These are phyloP conservation scores for Fusarium graminum DNA, from an alignment of 2,329 filamentous ascomycete genomes.

Conservation along the genomic window DNA sequence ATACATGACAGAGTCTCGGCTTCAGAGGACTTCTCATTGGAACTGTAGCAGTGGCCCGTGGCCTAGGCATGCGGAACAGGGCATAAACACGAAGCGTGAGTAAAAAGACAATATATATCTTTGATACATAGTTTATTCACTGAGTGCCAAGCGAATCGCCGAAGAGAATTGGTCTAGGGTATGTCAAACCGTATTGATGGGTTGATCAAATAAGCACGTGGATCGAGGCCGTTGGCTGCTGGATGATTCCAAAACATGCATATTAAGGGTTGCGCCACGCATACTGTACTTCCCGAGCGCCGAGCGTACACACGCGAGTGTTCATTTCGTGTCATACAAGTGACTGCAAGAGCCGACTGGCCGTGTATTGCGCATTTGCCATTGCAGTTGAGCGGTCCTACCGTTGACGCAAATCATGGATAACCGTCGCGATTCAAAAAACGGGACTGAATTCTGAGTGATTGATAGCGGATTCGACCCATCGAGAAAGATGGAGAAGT, in stretches of 20 bases:
- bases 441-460: background rate
- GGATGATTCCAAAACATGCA: constrained; percentile 20
- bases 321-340: background rate
- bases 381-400: too few species aligned
- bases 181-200: background rate
- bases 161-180: background rate
- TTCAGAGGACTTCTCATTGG: too few species aligned
- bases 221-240: constrained; percentile 1
- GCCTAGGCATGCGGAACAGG: too few species aligned
- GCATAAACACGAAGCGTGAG: too few species aligned
- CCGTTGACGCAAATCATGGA: background rate
- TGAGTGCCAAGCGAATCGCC: background rate
- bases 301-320: background rate
- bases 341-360: background rate
- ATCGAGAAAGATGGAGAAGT: constrained; percentile 8
- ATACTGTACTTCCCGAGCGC: background rate
- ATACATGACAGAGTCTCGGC: too few species aligned
- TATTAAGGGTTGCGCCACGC: constrained; percentile 1
- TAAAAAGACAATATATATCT: too few species aligned
- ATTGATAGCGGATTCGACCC: constrained; percentile 15
- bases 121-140: too few species aligned
- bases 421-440: constrained; percentile 7
- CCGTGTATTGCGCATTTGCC: background rate
- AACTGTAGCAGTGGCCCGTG: too few species aligned
- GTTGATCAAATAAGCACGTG: background rate